Evolutionary conservation across 768 basidiomycete species (phyloP).

Genomic region (Obba rivulosa): DNA sequence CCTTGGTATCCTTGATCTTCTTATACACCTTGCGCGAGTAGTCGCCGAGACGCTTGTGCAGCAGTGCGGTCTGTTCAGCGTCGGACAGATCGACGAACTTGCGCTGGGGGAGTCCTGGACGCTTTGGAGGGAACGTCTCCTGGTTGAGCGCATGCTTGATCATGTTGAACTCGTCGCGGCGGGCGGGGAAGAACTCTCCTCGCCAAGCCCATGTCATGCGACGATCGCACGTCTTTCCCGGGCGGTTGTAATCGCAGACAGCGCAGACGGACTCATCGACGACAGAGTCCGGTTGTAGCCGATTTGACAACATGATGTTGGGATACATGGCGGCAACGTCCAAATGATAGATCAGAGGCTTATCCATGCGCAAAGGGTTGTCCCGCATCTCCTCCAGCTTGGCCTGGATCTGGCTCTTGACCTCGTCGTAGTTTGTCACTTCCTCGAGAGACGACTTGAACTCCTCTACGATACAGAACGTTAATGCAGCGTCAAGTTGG

Average conservation of each 20-base stretch:
- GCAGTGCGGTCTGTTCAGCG: slow-evolving; percentile 83
- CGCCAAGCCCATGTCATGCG: slow-evolving; percentile 97
- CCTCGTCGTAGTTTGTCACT: slow-evolving; percentile 93
- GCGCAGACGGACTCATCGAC: slow-evolving; percentile 95
- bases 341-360: slow-evolving; percentile 95
- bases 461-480: slow-evolving; percentile 86
- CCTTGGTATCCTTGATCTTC: slow-evolving; percentile 95
- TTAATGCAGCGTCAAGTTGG: slow-evolving; percentile 88
- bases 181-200: slow-evolving; percentile 97
- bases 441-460: slow-evolving; percentile 70
- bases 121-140: slow-evolving; percentile 83
- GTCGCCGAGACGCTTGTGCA: slow-evolving; percentile 96
- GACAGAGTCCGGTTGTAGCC: slow-evolving; percentile 96
- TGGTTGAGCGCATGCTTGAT: slow-evolving; percentile 95
- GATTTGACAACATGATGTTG: slow-evolving; percentile 99
- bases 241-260: slow-evolving; percentile 96
- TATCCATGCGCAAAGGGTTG: slow-evolving; percentile 82
- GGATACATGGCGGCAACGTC: slow-evolving; percentile 99
- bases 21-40: slow-evolving; percentile 99
- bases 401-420: slow-evolving; percentile 71
- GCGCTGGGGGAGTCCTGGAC: slow-evolving; percentile 65
- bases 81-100: slow-evolving; percentile 79
- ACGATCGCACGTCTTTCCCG: slow-evolving; percentile 92
- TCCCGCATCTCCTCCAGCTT: slow-evolving; percentile 89
- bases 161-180: slow-evolving; percentile 98